Base-by-base conservation (phyloP, 1,139 yeast genomes). In the Lodderomyces metapsilosis region DNA sequence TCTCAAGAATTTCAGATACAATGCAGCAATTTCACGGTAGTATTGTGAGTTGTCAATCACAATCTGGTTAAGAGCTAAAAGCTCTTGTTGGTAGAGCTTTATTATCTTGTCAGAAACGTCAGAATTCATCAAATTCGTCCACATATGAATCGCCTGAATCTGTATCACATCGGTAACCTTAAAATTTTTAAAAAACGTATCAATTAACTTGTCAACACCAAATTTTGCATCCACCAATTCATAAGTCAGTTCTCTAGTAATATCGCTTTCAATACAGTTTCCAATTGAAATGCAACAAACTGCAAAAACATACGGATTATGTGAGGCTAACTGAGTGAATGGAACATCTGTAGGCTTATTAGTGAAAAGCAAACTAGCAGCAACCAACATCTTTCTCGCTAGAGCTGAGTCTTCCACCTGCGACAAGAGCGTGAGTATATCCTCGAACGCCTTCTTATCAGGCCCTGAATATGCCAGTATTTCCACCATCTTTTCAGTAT, bases 101-200 rank as follows among this genome's bases (percentile, higher is more conserved):
- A 56, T 34, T 2, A 58, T 49, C 4, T 24, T 18, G 7, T 43
- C 34, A 3, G 60, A 57, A 16, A 58, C 47, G 0, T 35, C 43
- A 10, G 24, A 27, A 27, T 56, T 50, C 46, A 68, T 43, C 23
- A 64, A 42, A 45, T 71, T 68, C 35, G 56, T 63, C 42, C 71
- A 52, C 45, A 67, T 49, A 50, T 71, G 76, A 35, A 66, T 53
- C 1, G 67, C 59, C 50, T 72, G 78, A 36, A 58, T 57, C 45
- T 68, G 75, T 3, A 72, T 57, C 4, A 71, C 58, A 48, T 72
- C 77, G 18, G 54, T 56, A 43, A 67, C 59, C 2, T 44, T 50
- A 31, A 49, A 46, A 10, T 18, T 42, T 17, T 49, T 41, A 42
- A 67, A 59, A 38, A 64, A 58, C 4, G 45, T 39, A 5, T 38